Evolutionary conservation across 2,329 filamentous ascomycete genomes (phyloP).

Genomic region (Paecilomyces sp.): DNA sequence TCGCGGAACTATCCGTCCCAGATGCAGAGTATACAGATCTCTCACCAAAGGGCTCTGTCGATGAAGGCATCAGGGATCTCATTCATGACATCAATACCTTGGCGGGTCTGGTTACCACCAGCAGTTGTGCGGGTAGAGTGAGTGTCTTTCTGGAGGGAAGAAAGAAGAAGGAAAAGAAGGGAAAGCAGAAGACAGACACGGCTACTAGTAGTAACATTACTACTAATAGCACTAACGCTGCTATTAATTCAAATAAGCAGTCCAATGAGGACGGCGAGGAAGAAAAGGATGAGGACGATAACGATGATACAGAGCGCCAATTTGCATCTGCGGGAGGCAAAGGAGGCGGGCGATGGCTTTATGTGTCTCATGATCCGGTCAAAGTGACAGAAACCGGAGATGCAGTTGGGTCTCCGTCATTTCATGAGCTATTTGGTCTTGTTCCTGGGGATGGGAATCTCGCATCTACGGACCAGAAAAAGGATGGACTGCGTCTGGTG

Average conservation of each 20-base stretch:
- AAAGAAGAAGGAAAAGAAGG: conserved; percentile 30
- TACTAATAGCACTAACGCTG: no score
- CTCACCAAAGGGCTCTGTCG: conserved; percentile 83
- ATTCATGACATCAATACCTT: conserved; percentile 71
- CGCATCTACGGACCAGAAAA: conserved; percentile 34
- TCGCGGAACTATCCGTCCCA: conserved; percentile 62
- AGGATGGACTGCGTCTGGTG: conserved; percentile 43
- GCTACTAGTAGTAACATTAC: no score
- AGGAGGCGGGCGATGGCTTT: conserved; percentile 78
- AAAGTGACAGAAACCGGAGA: conserved; percentile 11
- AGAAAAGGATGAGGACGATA: conserved; percentile 7
- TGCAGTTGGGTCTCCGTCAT: conserved; percentile 18
- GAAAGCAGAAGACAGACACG: background rate
- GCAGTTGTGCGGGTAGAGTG: conserved; percentile 81
- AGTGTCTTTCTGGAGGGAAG: conserved; percentile 81
- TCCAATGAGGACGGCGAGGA: background rate
- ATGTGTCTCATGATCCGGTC: conserved; percentile 75
- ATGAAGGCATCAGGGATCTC: conserved; percentile 67
- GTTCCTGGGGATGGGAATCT: conserved; percentile 22
- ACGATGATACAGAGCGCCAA: conserved; percentile 12
- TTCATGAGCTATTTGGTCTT: conserved; percentile 38
- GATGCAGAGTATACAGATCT: conserved; percentile 69
- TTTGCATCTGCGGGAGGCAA: conserved; percentile 70
- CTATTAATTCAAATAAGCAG: background rate
- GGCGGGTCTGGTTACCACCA: conserved; percentile 78